Base-by-base conservation (phyloP, 2,329 filamentous ascomycete genomes). In the Penicillium sp. region DNA sequence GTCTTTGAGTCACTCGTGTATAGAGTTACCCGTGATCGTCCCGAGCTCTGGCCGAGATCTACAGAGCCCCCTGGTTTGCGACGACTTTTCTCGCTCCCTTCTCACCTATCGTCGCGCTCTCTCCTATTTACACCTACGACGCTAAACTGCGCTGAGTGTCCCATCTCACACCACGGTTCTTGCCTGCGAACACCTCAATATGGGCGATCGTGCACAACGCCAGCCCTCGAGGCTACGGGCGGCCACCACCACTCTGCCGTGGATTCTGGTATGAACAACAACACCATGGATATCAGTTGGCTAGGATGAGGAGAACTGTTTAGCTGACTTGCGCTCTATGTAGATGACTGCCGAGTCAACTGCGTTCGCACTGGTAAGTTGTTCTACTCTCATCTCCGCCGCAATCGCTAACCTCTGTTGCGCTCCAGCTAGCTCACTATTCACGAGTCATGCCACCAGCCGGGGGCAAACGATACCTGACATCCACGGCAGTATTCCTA, bases 401-500 rank as follows among this genome's bases (percentile, higher is more conserved):
- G n/a, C 36, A 29, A 24, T 38, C n/a, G 38, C 60, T 66, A 53
- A 62, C 34, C 14, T 27, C 55, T 24, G 18, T 18, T 34, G 43
- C 39, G 13, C 16, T 14, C 13, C 67, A 93, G 90, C 83, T 97
- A 52, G 89, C 96, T 82, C 93, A 97, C 77, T 96, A 97, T 74
- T 96, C 92, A 29, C 86, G 92, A 61, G 86, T 95, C 56, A 97
- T 97, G 92, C 89, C 92, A n/a, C 82, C 87, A 9, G 80, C 83
- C 9, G 86, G 88, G 70, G 90, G 91, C 62, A 90, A 92, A 68
- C 88, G 92, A 70, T 97, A 97, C 75, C 90, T 94, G 65, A 88
- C 93, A 38, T 97, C 92, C 40, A 97, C 94, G 9, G 92, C 93
- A 41, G 90, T 99, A 50, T 90, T 97, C 71, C 81, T 97, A 59